Percentiles rank a stretch among this genome's conserved stretches.
Evolutionary conservation across 78 protist species (phyloP).

Genomic region (Dictyostelium purpureum): DNA sequence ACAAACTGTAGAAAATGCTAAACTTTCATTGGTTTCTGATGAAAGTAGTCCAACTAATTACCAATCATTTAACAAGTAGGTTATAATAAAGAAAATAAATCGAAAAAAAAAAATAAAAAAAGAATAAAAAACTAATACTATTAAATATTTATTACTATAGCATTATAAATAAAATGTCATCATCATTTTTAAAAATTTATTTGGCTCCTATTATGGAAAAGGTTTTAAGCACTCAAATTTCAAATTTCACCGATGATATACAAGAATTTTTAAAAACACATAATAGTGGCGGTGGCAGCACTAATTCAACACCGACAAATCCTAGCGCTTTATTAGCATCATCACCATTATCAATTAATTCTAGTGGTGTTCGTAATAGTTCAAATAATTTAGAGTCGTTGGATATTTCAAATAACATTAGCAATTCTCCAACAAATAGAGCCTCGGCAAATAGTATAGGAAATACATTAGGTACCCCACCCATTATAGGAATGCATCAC

Average conservation of each 20-base stretch:
- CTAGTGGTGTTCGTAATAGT: no score
- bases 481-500: neutral
- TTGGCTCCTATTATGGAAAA: constrained; percentile 15
- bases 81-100: no score
- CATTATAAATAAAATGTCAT: constrained; percentile 46
- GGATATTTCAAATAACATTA: no score
- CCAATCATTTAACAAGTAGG: constrained; percentile 22
- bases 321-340: no score
- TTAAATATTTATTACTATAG: neutral
- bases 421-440: neutral
- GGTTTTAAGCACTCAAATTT: neutral
- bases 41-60: constrained; percentile 19
- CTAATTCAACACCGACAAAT: neutral
- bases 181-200: constrained; percentile 47
- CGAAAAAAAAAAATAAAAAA: neutral
- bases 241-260: constrained; percentile 4
- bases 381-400: neutral
- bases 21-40: neutral
- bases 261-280: constrained; percentile 5
- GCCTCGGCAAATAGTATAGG: no score
- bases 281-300: neutral
- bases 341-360: no score
- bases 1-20: neutral
- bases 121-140: neutral
- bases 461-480: no score